Percentiles rank a stretch among this genome's conserved stretches.
These are phyloP conservation scores for Colletotrichum paranaense DNA, from an alignment of 2,329 filamentous ascomycete genomes.

Conservation along the genomic window DNA sequence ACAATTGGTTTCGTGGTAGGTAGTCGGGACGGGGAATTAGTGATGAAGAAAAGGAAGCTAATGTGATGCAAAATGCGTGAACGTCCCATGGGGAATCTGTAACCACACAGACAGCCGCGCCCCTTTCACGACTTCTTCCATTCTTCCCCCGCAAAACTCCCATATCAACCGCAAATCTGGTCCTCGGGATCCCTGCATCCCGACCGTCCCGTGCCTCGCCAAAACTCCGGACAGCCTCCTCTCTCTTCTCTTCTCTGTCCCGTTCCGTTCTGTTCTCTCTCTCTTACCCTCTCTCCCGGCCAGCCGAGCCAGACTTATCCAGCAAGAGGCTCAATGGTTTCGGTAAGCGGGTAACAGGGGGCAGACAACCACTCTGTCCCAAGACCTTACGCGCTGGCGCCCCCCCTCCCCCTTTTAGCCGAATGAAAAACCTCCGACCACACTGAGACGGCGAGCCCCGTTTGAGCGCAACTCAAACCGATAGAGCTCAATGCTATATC, in stretches of 20 bases:
- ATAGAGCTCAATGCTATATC: conserved; percentile 34
- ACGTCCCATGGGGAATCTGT: background rate
- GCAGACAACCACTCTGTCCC: too few relatives aligned
- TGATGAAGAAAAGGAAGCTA: background rate
- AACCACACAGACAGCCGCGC: background rate
- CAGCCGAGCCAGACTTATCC: background rate
- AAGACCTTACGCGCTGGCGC: too few relatives aligned
- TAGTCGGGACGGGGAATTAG: background rate
- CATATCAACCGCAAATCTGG: background rate
- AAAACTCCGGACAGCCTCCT: background rate
- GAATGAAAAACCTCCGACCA: conserved; percentile 32
- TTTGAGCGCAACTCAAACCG: conserved; percentile 36
- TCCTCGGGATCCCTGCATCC: background rate
- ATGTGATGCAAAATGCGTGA: background rate
- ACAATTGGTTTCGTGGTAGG: background rate
- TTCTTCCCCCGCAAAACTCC: background rate
- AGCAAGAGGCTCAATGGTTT: background rate
- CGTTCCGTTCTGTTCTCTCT: background rate
- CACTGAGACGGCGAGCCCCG: conserved; percentile 33
- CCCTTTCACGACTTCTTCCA: background rate
- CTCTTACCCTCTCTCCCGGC: background rate
- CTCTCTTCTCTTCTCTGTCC: too few relatives aligned
- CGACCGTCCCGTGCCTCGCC: background rate
- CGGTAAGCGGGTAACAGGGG: background rate
- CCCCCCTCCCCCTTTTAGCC: background rate